Base-by-base conservation (phyloP, 1,284 basidiomycete species). In the Ceratobasidium theobromae region DNA sequence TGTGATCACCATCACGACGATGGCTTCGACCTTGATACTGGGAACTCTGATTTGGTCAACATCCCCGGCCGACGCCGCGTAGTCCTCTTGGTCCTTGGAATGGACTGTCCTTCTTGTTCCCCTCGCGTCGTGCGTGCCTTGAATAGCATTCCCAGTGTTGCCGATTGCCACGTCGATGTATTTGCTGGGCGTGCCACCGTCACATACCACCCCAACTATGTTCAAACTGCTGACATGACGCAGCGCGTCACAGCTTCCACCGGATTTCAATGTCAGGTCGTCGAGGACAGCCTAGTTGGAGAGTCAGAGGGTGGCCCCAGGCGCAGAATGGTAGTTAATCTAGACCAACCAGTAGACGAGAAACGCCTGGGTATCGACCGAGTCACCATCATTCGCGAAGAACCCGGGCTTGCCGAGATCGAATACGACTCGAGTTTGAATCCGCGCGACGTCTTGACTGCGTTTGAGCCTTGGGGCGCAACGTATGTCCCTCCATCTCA, bases 51-150 rank as follows among this genome's bases (percentile, higher is more conserved):
- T 38, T 38, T 11, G 11, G 27, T 32, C 21, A 33, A 53, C 12
- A 45, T 48, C 12, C 58, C 58, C 3, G 58, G 58, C 12, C 58
- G 58, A 33, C 48, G 52, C 23, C 45, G 48, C 21, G 21, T 67
- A 28, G 30, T 49, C n/a, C 23, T 67, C 4, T 53, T 51, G 5
- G 51, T 70, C n/a, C 25, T 48, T 14, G 70, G 72, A 16, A 69
- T 73, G 69, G 69, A 73, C 57, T 73, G 72, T 65, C 60, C 70
- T 2, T 70, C 70, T 46, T 73, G 72, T 46, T 49, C 70, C 4
- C 23, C 41, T n/a, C 69, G 70, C 38, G 69, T 71, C 45, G 55
- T 46, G 11, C 57, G 67, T 8, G 70, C 68, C 21, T 41, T 69
- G 33, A 46, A 21, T 4, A 33, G 51, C 4, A 45, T 70, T 6